These are phyloP conservation scores for Heliamphora exappendiculata DNA, from an alignment of 148 eudicot species.

Conservation along the genomic window DNA sequence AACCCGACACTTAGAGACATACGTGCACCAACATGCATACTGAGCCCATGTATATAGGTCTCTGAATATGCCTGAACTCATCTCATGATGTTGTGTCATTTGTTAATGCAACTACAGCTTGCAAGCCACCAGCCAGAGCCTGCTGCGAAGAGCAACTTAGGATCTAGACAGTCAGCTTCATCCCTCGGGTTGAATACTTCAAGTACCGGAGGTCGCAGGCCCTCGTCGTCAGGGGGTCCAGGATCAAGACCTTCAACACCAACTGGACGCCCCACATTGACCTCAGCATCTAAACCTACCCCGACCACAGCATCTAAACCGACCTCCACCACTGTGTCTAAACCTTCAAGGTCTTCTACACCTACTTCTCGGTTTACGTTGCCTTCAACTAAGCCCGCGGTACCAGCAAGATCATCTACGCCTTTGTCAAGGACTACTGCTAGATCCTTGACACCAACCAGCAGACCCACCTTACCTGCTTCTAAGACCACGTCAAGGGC, in stretches of 20 bases:
- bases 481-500: slow-evolving; percentile 68
- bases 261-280: slow-evolving; percentile 64
- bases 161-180: slow-evolving; percentile 50
- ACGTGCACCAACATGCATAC: too few relatives aligned
- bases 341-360: slow-evolving; percentile 72
- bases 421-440: slow-evolving; percentile 63
- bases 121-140: slow-evolving; percentile 62
- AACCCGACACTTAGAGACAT: too few relatives aligned
- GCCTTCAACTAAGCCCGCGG: slow-evolving; percentile 47
- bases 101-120: slow-evolving; percentile 37
- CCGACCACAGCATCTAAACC: slow-evolving; percentile 22
- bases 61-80: not conserved
- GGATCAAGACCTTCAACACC: slow-evolving; percentile 90
- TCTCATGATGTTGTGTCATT: slow-evolving; percentile 8
- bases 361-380: slow-evolving; percentile 64
- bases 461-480: slow-evolving; percentile 46
- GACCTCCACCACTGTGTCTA: slow-evolving; percentile 37
- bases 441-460: slow-evolving; percentile 80
- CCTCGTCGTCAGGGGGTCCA: slow-evolving; percentile 77
- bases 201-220: slow-evolving; percentile 49
- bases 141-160: slow-evolving; percentile 43
- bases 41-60: too few relatives aligned
- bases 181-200: slow-evolving; percentile 59
- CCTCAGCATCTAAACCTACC: slow-evolving; percentile 30
- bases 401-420: slow-evolving; percentile 72